These are phyloP conservation scores for Saxispiralis lemnorum DNA, from an alignment of 495 filamentous ascomycete species.

Conservation along the genomic window DNA sequence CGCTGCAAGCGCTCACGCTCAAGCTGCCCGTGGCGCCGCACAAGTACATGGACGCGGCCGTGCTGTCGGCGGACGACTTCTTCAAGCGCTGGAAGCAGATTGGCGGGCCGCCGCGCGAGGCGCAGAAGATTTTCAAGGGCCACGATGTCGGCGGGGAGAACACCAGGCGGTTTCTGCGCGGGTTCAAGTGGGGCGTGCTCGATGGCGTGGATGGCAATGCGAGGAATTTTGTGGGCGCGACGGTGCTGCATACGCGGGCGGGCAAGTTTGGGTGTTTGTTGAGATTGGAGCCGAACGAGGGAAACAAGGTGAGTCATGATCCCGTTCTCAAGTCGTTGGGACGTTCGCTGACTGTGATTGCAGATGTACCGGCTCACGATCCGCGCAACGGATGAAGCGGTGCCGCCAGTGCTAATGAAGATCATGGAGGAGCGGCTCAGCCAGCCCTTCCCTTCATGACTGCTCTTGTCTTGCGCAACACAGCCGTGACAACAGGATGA, in stretches of 20 bases:
- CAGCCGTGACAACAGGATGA: too few relatives aligned
- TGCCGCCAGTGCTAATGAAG: slow-evolving; percentile 64
- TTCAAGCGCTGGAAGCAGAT: slow-evolving; percentile 99
- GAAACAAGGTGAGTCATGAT: slow-evolving; percentile 49
- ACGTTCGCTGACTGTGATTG: not conserved
- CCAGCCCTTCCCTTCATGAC: slow-evolving; percentile 20
- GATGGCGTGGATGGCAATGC: slow-evolving; percentile 72
- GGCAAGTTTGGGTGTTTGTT: slow-evolving; percentile 91
- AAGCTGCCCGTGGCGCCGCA: slow-evolving; percentile 77
- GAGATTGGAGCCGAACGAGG: slow-evolving; percentile 85
- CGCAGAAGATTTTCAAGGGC: slow-evolving; percentile 58
- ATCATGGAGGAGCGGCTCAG: slow-evolving; percentile 70
- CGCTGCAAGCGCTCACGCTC: slow-evolving; percentile 80
- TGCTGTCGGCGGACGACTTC: slow-evolving; percentile 73
- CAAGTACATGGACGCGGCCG: slow-evolving; percentile 89
- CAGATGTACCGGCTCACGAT: slow-evolving; percentile 94
- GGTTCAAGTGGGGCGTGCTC: slow-evolving; percentile 76
- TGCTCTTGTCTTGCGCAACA: too few relatives aligned
- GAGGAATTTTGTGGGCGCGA: slow-evolving; percentile 87
- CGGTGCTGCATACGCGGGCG: slow-evolving; percentile 66
- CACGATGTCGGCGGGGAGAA: slow-evolving; percentile 36
- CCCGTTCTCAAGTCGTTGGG: not conserved
- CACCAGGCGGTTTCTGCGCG: slow-evolving; percentile 49
- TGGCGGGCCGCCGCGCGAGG: slow-evolving; percentile 68
- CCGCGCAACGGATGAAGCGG: slow-evolving; percentile 76